Percentiles rank a stretch among this genome's conserved stretches.
phyloP scores from a whole-genome alignment of 2,329 filamentous ascomycete species.

The Lomentospora prolificans region DNA sequence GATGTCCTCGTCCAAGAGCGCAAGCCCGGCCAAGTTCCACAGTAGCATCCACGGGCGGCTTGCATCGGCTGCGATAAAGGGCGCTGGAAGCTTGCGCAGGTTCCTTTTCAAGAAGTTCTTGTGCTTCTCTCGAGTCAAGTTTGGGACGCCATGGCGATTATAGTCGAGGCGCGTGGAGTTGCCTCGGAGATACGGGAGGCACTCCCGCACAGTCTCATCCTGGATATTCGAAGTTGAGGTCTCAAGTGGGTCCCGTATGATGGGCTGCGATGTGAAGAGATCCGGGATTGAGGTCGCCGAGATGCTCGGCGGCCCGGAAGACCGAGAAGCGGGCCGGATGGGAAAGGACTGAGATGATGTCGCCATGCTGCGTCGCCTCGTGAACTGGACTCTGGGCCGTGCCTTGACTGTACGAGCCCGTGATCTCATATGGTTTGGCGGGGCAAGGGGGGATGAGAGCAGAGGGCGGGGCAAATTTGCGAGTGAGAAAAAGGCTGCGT shows the following conservation, averaged over 20 bases:
- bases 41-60: constrained; percentile 91
- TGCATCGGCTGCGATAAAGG: constrained; percentile 69
- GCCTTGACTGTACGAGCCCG: neutral
- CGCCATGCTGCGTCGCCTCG: constrained; percentile 6
- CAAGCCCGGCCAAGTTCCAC: constrained; percentile 73
- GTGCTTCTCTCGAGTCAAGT: constrained; percentile 56
- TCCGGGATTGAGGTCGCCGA: constrained; percentile 30
- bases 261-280: constrained; percentile 48
- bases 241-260: constrained; percentile 53
- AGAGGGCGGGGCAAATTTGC: neutral
- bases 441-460: neutral
- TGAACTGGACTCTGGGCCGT: constrained; percentile 7
- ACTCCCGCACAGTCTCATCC: constrained; percentile 56
- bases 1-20: constrained; percentile 66
- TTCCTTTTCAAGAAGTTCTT: constrained; percentile 51
- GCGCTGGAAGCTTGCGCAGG: constrained; percentile 53
- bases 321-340: neutral
- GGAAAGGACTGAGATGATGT: neutral
- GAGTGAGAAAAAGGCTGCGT: neutral
- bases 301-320: neutral
- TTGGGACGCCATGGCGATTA: constrained; percentile 66
- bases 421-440: constrained; percentile 5
- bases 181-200: constrained; percentile 57
- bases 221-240: constrained; percentile 63
- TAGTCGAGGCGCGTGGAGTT: constrained; percentile 39